phyloP scores from a whole-genome alignment of 352 stramenopile species.

The Peronosclerospora sorghi region DNA sequence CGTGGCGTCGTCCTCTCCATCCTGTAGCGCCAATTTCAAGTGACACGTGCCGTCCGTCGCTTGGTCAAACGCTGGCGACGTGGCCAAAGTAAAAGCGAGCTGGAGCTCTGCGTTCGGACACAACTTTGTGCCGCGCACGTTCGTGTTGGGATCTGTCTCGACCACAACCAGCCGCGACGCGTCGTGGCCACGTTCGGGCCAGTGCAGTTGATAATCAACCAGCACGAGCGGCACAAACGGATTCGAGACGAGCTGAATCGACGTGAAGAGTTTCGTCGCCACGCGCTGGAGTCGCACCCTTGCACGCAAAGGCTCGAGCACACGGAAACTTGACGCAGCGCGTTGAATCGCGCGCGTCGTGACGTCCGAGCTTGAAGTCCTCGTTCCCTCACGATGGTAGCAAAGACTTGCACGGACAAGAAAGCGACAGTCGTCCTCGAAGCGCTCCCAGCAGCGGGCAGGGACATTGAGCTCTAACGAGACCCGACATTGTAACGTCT shows the following conservation, averaged over 20 bases:
- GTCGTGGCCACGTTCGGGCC: background rate
- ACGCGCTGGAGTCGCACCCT: conserved; percentile 30
- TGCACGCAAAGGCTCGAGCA: conserved; percentile 25
- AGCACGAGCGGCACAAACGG: conserved; percentile 14
- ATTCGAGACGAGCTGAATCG: conserved; percentile 34
- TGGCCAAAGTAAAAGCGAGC: conserved; percentile 28
- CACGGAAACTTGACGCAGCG: conserved; percentile 18
- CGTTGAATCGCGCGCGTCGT: conserved; percentile 15
- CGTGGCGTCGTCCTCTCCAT: conserved; percentile 1
- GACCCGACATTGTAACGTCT: too few relatives aligned
- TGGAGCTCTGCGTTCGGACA: conserved; percentile 25
- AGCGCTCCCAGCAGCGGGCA: too few relatives aligned
- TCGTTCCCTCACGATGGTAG: conserved; percentile 11
- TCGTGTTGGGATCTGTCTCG: conserved; percentile 28
- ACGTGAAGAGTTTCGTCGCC: conserved; percentile 15
- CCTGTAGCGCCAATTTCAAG: conserved; percentile 11
- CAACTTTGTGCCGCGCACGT: conserved; percentile 17
- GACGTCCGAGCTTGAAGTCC: conserved; percentile 2
- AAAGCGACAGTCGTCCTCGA: too few relatives aligned
- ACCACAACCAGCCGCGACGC: conserved; percentile 6
- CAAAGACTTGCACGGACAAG: conserved; percentile 15
- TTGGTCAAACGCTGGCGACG: conserved; percentile 8
- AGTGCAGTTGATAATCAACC: conserved; percentile 23
- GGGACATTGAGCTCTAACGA: too few relatives aligned
- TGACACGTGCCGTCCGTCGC: conserved; percentile 5